A percentile compares a stretch with the other conserved stretches of the same genome.
Evolutionary conservation across 805 yeast species (phyloP).

Genomic region (Wickerhamiella siamensis): DNA sequence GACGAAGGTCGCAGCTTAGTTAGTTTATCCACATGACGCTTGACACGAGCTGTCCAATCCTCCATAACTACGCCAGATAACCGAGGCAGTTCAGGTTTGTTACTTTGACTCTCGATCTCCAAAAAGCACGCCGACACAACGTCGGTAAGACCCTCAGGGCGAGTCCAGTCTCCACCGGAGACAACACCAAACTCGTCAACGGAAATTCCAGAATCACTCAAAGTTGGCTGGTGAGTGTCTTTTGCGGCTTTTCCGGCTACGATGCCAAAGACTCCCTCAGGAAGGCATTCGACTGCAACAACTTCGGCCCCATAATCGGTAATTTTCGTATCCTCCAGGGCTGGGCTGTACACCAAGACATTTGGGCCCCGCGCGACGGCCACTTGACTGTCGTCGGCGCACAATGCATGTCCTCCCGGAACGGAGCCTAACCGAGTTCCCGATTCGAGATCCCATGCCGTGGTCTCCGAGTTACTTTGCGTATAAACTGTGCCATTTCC

Average conservation of each 20-base stretch:
- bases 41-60: not conserved
- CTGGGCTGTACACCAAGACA: not conserved
- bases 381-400: not conserved
- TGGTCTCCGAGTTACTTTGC: slow-evolving; percentile 6
- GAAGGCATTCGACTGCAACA: not conserved
- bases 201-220: not conserved
- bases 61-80: not conserved
- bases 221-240: not conserved
- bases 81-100: not conserved
- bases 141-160: not conserved
- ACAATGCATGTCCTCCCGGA: not conserved
- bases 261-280: not conserved
- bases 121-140: not conserved
- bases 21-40: not conserved
- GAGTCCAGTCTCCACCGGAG: not conserved
- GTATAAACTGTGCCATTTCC: slow-evolving; percentile 5
- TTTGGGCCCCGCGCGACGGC: not conserved
- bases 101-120: not conserved
- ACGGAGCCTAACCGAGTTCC: slow-evolving; percentile 12
- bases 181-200: not conserved
- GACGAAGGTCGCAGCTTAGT: not conserved
- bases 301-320: not conserved
- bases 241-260: not conserved
- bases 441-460: slow-evolving; percentile 7
- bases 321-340: not conserved